Evolutionary conservation across 371 early-diverging fungal species (phyloP).

Genomic region (Mortierella sp.): DNA sequence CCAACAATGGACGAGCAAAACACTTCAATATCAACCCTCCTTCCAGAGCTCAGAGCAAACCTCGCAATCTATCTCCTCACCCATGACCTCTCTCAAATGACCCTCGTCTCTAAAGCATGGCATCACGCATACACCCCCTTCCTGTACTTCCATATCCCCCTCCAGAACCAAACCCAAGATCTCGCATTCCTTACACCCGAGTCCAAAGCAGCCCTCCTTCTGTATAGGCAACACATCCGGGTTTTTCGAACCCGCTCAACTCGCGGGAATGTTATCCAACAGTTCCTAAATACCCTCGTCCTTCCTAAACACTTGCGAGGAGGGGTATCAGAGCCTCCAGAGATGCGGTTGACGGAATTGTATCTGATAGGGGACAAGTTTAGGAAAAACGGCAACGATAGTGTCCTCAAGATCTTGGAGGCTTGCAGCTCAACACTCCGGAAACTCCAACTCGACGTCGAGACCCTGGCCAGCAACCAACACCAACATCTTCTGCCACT

Average conservation of each 20-base stretch:
- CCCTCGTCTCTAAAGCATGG: background rate
- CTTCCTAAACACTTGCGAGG: background rate
- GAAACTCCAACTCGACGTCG: background rate
- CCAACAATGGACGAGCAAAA: background rate
- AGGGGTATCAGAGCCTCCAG: background rate
- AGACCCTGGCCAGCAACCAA: background rate
- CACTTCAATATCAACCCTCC: background rate
- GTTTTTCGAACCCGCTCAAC: background rate
- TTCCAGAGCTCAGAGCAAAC: background rate
- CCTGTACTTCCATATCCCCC: background rate
- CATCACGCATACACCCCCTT: background rate
- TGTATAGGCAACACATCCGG: background rate
- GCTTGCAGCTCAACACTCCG: background rate
- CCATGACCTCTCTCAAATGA: background rate
- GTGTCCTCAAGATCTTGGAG: background rate
- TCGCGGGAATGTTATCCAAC: background rate
- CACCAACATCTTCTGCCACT: background rate
- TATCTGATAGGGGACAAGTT: background rate
- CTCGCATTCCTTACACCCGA: background rate
- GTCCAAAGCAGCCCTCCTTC: background rate
- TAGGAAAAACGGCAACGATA: background rate
- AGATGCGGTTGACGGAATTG: background rate
- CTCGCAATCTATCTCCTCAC: background rate
- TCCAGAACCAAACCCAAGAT: background rate
- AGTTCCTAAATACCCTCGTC: background rate